Conservation (phyloP, 495 filamentous ascomycete genomes). For the Penicillium fimorum region DNA sequence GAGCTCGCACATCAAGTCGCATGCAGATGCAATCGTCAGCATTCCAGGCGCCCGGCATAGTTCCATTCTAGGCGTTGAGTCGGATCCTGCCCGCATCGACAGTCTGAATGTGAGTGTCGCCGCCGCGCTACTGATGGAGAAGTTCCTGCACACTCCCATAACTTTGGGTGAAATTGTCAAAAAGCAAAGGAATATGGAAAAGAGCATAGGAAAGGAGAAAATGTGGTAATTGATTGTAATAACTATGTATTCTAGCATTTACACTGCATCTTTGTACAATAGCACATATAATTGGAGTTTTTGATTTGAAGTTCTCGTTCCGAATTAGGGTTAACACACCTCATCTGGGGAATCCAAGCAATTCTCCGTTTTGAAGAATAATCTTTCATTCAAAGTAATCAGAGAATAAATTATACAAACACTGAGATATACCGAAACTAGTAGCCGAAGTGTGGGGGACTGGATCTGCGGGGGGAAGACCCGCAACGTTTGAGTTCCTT, state of each 20-base stretch:
- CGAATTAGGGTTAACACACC: not conserved
- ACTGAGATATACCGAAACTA: constrained; percentile 14
- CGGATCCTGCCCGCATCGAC: constrained; percentile 54
- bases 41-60: constrained; percentile 48
- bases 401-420: not conserved
- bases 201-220: constrained; percentile 7
- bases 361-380: not conserved
- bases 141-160: constrained; percentile 52
- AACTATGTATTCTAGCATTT: constrained; percentile 11
- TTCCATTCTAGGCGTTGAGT: constrained; percentile 28
- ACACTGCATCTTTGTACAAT: constrained; percentile 20
- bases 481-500: not conserved
- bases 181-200: constrained; percentile 14
- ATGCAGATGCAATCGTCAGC: constrained; percentile 60
- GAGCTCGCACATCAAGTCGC: constrained; percentile 53
- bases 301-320: not conserved
- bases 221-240: constrained; percentile 25
- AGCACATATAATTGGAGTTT: constrained; percentile 9
- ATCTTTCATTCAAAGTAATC: not conserved
- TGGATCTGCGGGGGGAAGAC: constrained; percentile 17
- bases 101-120: constrained; percentile 89
- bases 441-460: constrained; percentile 17
- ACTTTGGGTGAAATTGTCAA: constrained; percentile 27
- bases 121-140: constrained; percentile 69
- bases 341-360: not conserved